Base-by-base conservation (phyloP, 2,329 filamentous ascomycete species). In the Neospermospora avenae region DNA sequence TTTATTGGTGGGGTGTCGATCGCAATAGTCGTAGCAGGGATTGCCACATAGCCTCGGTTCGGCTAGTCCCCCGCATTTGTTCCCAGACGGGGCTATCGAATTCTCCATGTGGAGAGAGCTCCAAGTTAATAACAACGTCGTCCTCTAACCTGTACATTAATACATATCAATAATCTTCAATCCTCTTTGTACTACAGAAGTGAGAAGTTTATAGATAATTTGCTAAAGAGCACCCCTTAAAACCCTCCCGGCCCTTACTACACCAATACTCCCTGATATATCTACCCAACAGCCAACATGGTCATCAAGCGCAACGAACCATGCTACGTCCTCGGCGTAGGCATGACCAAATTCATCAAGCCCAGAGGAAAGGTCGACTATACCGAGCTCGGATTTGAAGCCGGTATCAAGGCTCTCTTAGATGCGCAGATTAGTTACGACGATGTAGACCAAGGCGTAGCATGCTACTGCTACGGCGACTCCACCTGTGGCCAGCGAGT, bases 331-430 rank as follows among this genome's bases (percentile, higher is more conserved):
- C 86, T 98, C 63, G 93, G 93, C 80, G 95, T 98, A 69, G 93
- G 93, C 79, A 95, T 98, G 91, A 98, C 93, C 78, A 96, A 96
- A 78, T 98, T 98, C 84, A 93, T 97, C 84, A 97, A 97, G 81
- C 93, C 93, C 44, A 86, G 93, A 59, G 91, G 91, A 74, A 93
- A 93, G 74, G 90, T 96, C 66, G 92, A 96, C 78, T 97, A 97
- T 78, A 91, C 91, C 7, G 93, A 96, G 74, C 86, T 97, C 24
- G 93, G 93, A 59, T 97, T 93, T 75, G 93, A 97, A 76, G 92
- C 63, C 28, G 91, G 91, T 67, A 81, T 87, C 45, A 72, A 72
- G 55, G 70, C 69, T 28, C 66, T 72, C 18, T 84, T 72, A 18
- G 87, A 90, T 74, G 91, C 91, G 2, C 88, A 96, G 65, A 91